Conservation (phyloP, 129 eudicot species). For the Lonicera japonica region DNA sequence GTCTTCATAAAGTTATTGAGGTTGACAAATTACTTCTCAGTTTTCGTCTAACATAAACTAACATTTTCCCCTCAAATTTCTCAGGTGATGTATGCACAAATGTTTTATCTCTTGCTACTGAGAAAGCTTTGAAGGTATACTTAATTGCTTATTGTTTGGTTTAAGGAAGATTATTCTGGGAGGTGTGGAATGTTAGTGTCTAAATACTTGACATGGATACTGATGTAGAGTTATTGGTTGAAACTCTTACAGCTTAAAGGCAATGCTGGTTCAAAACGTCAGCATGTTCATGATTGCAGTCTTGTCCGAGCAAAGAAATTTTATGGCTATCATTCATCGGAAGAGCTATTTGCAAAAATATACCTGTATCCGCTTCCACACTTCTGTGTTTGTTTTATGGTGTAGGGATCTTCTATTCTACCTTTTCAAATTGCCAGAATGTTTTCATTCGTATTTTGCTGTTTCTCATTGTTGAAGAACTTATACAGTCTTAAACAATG, state of each 20-base stretch:
- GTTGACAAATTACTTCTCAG: not conserved
- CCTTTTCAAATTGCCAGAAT: not conserved
- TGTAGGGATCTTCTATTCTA: not conserved
- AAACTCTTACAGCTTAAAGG: constrained; percentile 63
- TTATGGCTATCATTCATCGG: constrained; percentile 86
- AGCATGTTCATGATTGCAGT: constrained; percentile 93
- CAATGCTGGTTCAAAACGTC: constrained; percentile 85
- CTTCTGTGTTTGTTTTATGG: not conserved
- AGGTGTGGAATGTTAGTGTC: not conserved
- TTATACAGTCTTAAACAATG: not conserved
- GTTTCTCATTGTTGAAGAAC: not conserved
- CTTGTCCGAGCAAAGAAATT: constrained; percentile 78
- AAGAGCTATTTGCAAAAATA: constrained; percentile 79
- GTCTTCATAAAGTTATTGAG: constrained; percentile 13
- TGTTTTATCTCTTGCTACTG: constrained; percentile 57
- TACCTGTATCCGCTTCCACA: constrained; percentile 69
- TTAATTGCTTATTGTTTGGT: not conserved
- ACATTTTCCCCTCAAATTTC: not conserved
- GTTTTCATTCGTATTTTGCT: not conserved
- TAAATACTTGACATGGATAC: not conserved
- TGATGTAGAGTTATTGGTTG: not conserved
- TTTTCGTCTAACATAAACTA: not conserved
- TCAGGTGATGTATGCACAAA: constrained; percentile 50
- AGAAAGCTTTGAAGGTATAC: constrained; percentile 85
- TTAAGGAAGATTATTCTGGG: constrained; percentile 1